Evolutionary conservation across 257 asterid species (phyloP).

Genomic region (Solanum sitiens): DNA sequence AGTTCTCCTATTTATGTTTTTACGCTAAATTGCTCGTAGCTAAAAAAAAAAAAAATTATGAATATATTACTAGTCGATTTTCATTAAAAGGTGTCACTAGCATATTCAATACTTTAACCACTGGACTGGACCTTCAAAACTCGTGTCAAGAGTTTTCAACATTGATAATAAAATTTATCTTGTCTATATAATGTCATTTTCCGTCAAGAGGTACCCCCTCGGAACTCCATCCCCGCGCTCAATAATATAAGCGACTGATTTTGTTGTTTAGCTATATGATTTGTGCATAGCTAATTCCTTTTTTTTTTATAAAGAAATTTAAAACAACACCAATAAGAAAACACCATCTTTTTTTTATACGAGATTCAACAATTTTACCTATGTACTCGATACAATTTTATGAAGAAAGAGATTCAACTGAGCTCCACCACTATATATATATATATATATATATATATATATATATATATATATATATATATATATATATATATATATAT

Average conservation of each 20-base stretch:
- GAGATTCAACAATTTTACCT: background rate
- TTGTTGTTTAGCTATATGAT: background rate
- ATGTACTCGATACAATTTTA: background rate
- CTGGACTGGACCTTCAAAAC: background rate
- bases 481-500: too few species aligned
- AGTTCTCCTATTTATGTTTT: conserved; percentile 9
- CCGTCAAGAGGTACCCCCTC: background rate
- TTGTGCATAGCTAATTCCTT: background rate
- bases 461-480: too few species aligned
- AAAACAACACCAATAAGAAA: background rate
- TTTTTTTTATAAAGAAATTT: background rate
- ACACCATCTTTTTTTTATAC: background rate
- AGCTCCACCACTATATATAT: background rate
- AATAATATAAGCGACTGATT: background rate
- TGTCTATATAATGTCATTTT: background rate
- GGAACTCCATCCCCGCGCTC: background rate
- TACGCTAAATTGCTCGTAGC: background rate
- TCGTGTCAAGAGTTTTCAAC: background rate
- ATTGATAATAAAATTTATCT: background rate
- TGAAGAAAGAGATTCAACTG: background rate
- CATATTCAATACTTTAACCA: background rate
- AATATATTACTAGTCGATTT: background rate
- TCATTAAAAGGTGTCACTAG: background rate
- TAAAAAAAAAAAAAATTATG: too few species aligned
- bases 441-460: background rate